Evolutionary conservation across 805 yeast species (phyloP).

Genomic region (Yarrowia osloensis): DNA sequence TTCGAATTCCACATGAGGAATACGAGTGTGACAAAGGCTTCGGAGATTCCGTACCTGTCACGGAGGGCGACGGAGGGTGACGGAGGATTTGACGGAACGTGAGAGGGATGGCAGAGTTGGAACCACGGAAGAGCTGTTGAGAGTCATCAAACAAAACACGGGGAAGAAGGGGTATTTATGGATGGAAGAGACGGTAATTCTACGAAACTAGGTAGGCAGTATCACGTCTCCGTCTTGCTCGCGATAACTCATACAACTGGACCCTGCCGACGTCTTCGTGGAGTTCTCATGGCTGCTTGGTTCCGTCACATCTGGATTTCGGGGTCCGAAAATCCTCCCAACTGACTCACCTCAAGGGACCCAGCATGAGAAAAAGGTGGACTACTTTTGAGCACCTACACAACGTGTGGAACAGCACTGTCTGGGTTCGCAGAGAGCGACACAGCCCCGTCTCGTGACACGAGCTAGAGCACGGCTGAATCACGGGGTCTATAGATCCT

Average conservation of each 20-base stretch:
- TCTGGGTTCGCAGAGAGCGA: not conserved
- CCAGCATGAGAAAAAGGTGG: not conserved
- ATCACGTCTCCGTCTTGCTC: no score
- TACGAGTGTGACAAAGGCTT: slow-evolving; percentile 23
- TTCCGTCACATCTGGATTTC: not conserved
- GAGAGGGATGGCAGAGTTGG: no score
- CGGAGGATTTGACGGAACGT: slow-evolving; percentile 25
- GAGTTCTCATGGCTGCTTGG: no score
- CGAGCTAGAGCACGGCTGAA: slow-evolving; percentile 18
- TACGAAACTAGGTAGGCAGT: no score
- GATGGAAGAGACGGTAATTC: no score
- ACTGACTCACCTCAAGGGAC: not conserved
- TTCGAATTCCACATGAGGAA: slow-evolving; percentile 21
- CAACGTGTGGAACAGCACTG: not conserved
- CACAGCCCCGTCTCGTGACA: slow-evolving; percentile 27
- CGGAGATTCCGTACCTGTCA: slow-evolving; percentile 5
- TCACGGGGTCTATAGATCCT: slow-evolving; percentile 3
- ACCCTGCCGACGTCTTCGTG: no score
- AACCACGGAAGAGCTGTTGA: no score
- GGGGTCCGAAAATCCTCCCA: not conserved
- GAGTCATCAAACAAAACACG: no score
- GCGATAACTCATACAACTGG: no score
- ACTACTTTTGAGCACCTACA: not conserved
- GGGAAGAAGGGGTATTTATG: no score
- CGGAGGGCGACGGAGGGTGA: slow-evolving; percentile 25